These are phyloP conservation scores for Neofusicoccum umdonicola DNA, from an alignment of 2,329 filamentous ascomycete genomes.

Conservation along the genomic window DNA sequence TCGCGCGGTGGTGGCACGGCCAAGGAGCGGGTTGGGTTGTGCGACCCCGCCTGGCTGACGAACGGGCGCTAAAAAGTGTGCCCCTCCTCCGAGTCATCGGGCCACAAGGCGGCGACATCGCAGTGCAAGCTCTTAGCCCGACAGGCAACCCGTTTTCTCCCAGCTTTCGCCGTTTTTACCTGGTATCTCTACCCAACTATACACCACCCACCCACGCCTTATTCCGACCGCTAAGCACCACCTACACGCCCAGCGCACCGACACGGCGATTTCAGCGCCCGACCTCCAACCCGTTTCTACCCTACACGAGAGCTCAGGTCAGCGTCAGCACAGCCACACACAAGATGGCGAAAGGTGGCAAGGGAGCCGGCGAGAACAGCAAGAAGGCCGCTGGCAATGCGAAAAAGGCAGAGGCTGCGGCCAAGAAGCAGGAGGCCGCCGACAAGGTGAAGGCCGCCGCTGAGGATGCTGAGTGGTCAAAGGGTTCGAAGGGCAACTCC, in stretches of 20 bases:
- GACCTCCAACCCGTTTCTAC: background rate
- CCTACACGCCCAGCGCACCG: background rate
- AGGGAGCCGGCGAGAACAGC: conserved; percentile 63
- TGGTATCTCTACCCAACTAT: background rate
- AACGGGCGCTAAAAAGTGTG: background rate
- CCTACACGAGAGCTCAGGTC: background rate
- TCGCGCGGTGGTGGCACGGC: background rate
- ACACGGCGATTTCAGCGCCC: background rate
- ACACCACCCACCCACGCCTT: background rate
- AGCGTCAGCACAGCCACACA: background rate
- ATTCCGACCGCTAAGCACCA: background rate
- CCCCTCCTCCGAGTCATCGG: conserved; percentile 14
- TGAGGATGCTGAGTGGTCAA: conserved; percentile 77
- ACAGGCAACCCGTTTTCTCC: background rate
- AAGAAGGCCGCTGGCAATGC: conserved; percentile 91
- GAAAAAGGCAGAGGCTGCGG: conserved; percentile 85
- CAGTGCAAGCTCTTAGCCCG: conserved; percentile 13
- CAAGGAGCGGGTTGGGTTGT: background rate
- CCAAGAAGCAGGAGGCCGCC: conserved; percentile 71
- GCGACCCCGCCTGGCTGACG: conserved; percentile 10
- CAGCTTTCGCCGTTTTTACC: background rate
- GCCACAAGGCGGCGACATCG: conserved; percentile 4
- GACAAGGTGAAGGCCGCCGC: conserved; percentile 61
- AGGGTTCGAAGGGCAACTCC: conserved; percentile 77
- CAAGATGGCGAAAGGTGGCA: conserved; percentile 61